Evolutionary conservation across 208 protist genomes (phyloP).

Genomic region (Trypanosoma congolense): DNA sequence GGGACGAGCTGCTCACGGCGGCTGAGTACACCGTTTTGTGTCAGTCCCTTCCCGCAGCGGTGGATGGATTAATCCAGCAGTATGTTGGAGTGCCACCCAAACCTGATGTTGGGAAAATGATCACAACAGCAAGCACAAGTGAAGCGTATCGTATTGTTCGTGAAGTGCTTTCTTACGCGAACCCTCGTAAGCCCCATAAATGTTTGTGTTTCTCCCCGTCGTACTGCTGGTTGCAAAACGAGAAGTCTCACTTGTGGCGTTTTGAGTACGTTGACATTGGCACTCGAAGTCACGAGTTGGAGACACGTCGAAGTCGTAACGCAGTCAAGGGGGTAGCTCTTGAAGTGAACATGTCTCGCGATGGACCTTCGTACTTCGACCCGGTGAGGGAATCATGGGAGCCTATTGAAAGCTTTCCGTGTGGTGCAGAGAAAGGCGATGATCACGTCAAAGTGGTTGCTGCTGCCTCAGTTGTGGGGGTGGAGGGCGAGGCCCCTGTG

Average conservation of each 20-base stretch:
- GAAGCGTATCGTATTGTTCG: conserved; percentile 28
- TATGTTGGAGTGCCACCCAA: conserved; percentile 39
- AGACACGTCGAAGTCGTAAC: conserved; percentile 49
- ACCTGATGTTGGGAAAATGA: conserved; percentile 42
- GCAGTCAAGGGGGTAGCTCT: conserved; percentile 28
- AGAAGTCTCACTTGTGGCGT: conserved; percentile 54
- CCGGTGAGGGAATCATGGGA: conserved; percentile 16
- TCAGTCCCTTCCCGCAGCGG: conserved; percentile 18
- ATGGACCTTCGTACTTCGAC: conserved; percentile 21
- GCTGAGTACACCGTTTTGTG: conserved; percentile 81
- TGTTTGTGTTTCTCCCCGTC: conserved; percentile 65
- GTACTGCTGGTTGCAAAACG: conserved; percentile 66
- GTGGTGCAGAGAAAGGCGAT: conserved; percentile 14
- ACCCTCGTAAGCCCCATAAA: conserved; percentile 36
- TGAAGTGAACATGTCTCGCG: conserved; percentile 28
- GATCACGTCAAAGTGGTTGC: neutral
- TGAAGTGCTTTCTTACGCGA: conserved; percentile 32
- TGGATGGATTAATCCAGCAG: conserved; percentile 45
- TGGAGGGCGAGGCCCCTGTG: neutral
- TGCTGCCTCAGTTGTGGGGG: neutral
- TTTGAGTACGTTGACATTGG: conserved; percentile 83
- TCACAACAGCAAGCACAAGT: conserved; percentile 25
- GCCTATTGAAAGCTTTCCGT: conserved; percentile 24
- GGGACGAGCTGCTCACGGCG: conserved; percentile 52
- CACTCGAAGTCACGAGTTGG: conserved; percentile 17